Evolutionary conservation across 768 basidiomycete species (phyloP), one percentile per base, ranked within the genome.

Genomic region (Agaricus blazei): DNA sequence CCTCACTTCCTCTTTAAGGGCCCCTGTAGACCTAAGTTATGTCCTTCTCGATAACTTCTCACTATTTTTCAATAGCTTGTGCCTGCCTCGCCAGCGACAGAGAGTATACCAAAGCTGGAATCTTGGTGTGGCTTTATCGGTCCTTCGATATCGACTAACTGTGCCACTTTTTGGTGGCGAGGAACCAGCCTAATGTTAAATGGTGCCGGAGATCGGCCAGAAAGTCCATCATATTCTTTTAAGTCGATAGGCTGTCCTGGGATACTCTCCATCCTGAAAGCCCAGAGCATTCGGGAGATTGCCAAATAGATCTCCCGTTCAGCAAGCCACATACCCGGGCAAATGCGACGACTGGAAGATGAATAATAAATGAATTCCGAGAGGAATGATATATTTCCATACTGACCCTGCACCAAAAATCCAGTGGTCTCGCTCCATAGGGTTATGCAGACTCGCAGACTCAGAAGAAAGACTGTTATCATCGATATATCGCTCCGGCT

Each of bases 361-460:
- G 26, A 47, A 37, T 24, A 3, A 38, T 37, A 36, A 52, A 50
- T 23, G 37, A 37, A 24, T 15, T 23, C 26, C 24, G 7, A 24
- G 24, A 24, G 31, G 19, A 15, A 36, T 19, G n/a, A 36, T 24
- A 8, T 9, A 42, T 19, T n/a, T 38, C 7, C 38, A 36, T 27
- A 64, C 70, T 28, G 59, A 80, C 78, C 77, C 78, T 1, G 65
- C 76, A 14, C 78, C 78, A 51, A 77, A 80, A 63, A 71, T 70
- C 78, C 78, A 80, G 53, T 80, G 75, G 57, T 80, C 78, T 37
- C 78, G 72, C 49, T 80, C 67, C 58, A 67, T 67, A 7, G 75
- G 67, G 56, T 79, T 67, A 1, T 69, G 44, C 24, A 74, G 62
- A 38, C 76, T 75, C 14, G 75, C 74, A 2, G 76, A 78, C 52